Evolutionary conservation across 768 basidiomycete genomes (phyloP), one percentile per base, ranked within the genome.

Genomic region (Rhodotorula taiwanensis): DNA sequence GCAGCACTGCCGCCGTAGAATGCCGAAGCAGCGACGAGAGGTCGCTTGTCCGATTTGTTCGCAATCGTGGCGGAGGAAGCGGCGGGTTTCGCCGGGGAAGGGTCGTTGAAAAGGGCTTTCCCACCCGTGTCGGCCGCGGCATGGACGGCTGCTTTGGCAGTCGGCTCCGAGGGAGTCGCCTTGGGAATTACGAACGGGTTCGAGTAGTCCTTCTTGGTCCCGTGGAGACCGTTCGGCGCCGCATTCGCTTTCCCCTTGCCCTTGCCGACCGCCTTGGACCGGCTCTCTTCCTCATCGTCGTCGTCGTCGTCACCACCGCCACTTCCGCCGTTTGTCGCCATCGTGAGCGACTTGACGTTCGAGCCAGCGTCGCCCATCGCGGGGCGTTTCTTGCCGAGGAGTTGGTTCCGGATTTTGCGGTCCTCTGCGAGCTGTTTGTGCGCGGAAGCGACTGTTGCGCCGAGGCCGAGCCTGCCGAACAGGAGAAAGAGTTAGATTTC

Each of bases 281-380:
- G 53, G 45, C 66, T 67, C 10, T 67, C 66, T 45, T 62, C 55
- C 49, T 62, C n/a, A n/a, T n/a, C 66, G 27, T 67, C 66, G 18
- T 45, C 60, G 21, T 39, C 56, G 34, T 27, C 25, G 44, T 36
- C 34, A 16, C 15, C 25, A 30, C 27, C 60, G 15, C 8, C 18
- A 2, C 20, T 27, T 6, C 21, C 28, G 16, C 9, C 8, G 11
- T 15, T 13, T 8, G 2, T 20, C 14, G 43, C 3, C 23, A 25
- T n/a, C 34, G n/a, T 5, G 23, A 1, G n/a, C 1, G n/a, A 13
- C 14, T 31, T 41, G 44, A 58, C 57, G 36, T 20, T 33, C 5
- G 52, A n/a, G 2, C 57, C 57, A 21, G 55, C 57, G 49, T 60
- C 58, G 14, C 54, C 58, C 21, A 48, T 1, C 10, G 57, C 13